Evolutionary conservation across 164 flowering plant genomes (phyloP), one percentile per base, ranked within the genome.

Genomic region (Dillenia turbinata): DNA sequence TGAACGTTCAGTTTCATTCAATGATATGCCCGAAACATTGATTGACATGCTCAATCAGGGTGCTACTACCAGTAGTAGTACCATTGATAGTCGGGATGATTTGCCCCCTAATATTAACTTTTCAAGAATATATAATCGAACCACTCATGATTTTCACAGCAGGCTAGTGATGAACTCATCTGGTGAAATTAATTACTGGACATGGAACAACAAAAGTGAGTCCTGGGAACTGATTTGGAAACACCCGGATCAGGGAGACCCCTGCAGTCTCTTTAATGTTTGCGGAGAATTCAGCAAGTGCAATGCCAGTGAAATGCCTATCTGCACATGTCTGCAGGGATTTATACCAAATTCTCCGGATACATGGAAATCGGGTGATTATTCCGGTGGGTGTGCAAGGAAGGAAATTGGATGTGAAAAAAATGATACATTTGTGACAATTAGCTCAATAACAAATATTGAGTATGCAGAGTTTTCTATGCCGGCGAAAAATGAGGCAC

Each of bases 251-350:
- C 69, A 67, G 9, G 6, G 5, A 1, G 1, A 19, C 1, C 1
- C 1, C 0, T 77, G 80, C 56, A 52, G 62, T 45, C 26, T 59
- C 9, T 33, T 19, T 19, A 33, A 62, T 16, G n/a, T 43, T 5
- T 77, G 77, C 62, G 77, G 75, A 9, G 54, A 49, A 0, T 65
- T 54, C 44, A 59, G 58, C 5, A 49, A 43, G 44, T 77, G 80
- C 52, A 55, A 66, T 19, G 54, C 3, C 13, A 57, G 59, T n/a
- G 49, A 44, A 0, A 2, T 2, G 16, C 1, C 9, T 5, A 3
- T 2, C 8, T 76, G 79, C 69, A 44, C 50, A 9, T 73, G 80
- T 44, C 59, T 68, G 12, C 63, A 63, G 0, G 75, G 73, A 12
- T 77, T 70, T 13, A 22, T 46, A 22, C 71, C 68, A 0, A 43